Conservation (phyloP, 495 filamentous ascomycete genomes). For the Annulohypoxylon bovei region DNA sequence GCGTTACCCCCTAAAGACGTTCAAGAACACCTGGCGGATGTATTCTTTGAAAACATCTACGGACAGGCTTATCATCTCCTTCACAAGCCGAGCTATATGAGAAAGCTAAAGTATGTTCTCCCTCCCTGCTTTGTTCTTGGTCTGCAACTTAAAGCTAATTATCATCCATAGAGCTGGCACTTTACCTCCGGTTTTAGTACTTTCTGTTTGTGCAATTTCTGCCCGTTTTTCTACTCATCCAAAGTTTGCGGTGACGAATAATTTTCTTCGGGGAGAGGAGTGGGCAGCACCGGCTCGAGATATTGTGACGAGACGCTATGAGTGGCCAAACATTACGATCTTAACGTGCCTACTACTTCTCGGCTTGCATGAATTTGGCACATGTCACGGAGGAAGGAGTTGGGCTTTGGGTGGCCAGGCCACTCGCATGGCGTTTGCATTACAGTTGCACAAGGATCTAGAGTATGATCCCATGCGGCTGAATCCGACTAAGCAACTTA, state of each 20-base stretch:
- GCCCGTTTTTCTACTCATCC: conserved; percentile 97
- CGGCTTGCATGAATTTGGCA: conserved; percentile 94
- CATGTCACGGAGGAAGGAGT: conserved; percentile 93
- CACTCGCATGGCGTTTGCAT: conserved; percentile 93
- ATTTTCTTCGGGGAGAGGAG: conserved; percentile 88
- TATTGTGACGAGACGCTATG: conserved; percentile 85
- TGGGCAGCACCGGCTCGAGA: conserved; percentile 88
- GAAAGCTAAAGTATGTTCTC: conserved; percentile 70
- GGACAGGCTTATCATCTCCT: conserved; percentile 95
- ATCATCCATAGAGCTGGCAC: conserved; percentile 56
- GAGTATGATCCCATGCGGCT: conserved; percentile 80
- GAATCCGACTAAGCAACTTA: conserved; percentile 75
- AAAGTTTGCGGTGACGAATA: conserved; percentile 80
- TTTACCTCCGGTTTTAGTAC: conserved; percentile 83
- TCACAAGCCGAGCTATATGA: conserved; percentile 96
- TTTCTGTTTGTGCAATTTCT: conserved; percentile 92
- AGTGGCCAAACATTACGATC: conserved; percentile 95
- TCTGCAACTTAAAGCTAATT: conserved; percentile 37
- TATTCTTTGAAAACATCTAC: conserved; percentile 96
- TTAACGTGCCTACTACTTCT: conserved; percentile 87
- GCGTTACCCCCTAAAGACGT: conserved; percentile 87
- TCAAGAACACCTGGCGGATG: conserved; percentile 92
- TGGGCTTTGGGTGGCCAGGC: conserved; percentile 97
- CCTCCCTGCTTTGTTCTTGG: conserved; percentile 25
- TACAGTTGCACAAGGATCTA: conserved; percentile 94